Evolutionary conservation across 495 filamentous ascomycete genomes (phyloP), one percentile per base, ranked within the genome.

Genomic region (Annulohypoxylon maeteangense): DNA sequence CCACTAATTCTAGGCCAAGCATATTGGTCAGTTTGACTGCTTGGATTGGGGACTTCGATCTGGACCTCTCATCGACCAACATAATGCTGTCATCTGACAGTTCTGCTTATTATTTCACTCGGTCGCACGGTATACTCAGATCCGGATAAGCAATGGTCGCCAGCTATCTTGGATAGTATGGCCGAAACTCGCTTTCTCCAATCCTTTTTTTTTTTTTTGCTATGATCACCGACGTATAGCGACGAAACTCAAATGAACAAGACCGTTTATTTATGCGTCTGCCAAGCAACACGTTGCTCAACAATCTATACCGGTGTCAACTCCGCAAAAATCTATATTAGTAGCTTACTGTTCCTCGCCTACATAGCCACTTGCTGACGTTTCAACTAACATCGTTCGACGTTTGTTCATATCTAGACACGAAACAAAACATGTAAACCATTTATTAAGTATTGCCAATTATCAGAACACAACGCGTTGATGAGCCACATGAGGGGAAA

Each of bases 401-500:
- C 40, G 48, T 36, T 45, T 7, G 27, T 38, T 23, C 12, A 65
- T 55, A 23, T 20, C 12, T 22, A 62, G 36, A 71, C 38, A 25
- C 48, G 16, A 48, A 10, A 29, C 31, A 29, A 51, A 55, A 65
- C 25, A 61, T 72, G 70, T 68, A 51, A 18, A 20, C 23, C 22
- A 47, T 27, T 8, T 48, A 54, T 47, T 27, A 60, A 65, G 29
- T 38, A 42, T 32, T 36, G 48, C 11, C 32, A 48, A 57, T 55
- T 32, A 23, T 51, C 47, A 58, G 23, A 67, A 22, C 31, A 56
- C 29, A 32, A 44, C 45, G 27, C 31, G 47, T 68, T 65, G 31
- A 68, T 72, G 55, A 36, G 48, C 44, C 60, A 65, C 60, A 72
- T 62, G 60, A 61, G 55, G 65, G 47, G 53, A 48, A 42, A 56